Evolutionary conservation across 257 asterid species (phyloP).

Genomic region (Solanum habrochaites): DNA sequence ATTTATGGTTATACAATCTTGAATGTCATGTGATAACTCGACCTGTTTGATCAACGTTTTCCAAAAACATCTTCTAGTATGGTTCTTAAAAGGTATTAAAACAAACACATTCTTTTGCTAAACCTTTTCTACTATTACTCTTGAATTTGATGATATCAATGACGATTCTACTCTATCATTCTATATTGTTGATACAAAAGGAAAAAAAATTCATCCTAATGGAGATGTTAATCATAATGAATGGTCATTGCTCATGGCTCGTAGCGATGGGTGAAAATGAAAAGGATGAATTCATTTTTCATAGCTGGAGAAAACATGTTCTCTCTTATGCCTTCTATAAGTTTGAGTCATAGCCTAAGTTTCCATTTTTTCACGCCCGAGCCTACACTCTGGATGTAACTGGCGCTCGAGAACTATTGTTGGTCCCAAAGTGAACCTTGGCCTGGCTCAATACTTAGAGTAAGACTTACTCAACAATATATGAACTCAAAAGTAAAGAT

Average conservation of each 20-base stretch:
- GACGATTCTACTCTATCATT: neutral
- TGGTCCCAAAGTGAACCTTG: too few species aligned
- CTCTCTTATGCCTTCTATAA: neutral
- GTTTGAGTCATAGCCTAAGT: neutral
- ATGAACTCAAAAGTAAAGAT: too few species aligned
- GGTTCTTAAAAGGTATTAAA: neutral
- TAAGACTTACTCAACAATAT: too few species aligned
- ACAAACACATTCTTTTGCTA: neutral
- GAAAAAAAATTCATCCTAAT: neutral
- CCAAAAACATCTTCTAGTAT: neutral
- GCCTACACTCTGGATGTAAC: too few species aligned
- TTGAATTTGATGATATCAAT: too few species aligned
- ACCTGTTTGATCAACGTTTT: neutral
- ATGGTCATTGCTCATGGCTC: neutral
- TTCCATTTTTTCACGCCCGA: too few species aligned
- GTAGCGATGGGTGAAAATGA: neutral
- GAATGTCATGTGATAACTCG: neutral
- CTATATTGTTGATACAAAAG: neutral
- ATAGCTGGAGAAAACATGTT: neutral
- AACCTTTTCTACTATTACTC: too few species aligned
- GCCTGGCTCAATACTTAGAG: too few species aligned
- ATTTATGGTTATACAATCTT: neutral
- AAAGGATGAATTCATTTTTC: neutral
- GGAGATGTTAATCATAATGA: neutral
- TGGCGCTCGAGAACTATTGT: too few species aligned